Conservation (phyloP, 1,139 yeast genomes). For the Taiozyma sp. region DNA sequence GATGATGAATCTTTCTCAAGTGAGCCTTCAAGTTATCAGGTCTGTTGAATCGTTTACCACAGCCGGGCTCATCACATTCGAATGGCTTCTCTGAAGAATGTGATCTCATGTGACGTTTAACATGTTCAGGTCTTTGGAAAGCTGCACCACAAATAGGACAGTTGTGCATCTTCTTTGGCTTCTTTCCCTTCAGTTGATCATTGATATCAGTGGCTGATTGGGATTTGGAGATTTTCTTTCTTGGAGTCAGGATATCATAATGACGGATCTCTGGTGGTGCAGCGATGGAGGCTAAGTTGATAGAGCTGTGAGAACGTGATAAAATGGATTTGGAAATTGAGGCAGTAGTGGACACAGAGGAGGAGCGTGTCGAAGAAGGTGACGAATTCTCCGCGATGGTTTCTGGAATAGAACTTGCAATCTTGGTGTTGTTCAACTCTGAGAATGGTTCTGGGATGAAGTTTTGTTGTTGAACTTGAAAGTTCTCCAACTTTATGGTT, state of each 20-base stretch:
- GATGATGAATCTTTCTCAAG: conserved; percentile 54
- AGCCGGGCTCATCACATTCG: conserved; percentile 66
- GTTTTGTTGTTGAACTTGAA: neutral
- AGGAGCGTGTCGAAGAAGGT: conserved; percentile 10
- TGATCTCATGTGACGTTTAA: conserved; percentile 82
- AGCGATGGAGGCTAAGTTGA: conserved; percentile 18
- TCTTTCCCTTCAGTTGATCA: conserved; percentile 31
- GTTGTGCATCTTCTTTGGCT: conserved; percentile 57
- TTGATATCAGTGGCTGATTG: conserved; percentile 11
- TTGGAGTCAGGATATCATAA: conserved; percentile 21
- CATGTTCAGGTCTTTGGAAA: conserved; percentile 90
- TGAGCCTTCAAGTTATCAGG: conserved; percentile 68
- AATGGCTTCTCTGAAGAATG: conserved; percentile 89
- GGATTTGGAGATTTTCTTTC: conserved; percentile 15
- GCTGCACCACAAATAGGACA: conserved; percentile 75
- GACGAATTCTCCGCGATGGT: conserved; percentile 4
- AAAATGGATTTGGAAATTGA: conserved; percentile 5
- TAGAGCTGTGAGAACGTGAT: conserved; percentile 23
- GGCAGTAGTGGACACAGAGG: neutral
- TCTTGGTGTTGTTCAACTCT: conserved; percentile 4
- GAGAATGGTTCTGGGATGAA: conserved; percentile 6
- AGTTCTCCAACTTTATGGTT: neutral
- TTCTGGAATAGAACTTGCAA: conserved; percentile 3
- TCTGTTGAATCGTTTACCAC: conserved; percentile 75
- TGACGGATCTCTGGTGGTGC: conserved; percentile 21